Evolutionary conservation across 306 rosid genomes (phyloP), one percentile per base, ranked within the genome.

Genomic region (Dryas drummondii): DNA sequence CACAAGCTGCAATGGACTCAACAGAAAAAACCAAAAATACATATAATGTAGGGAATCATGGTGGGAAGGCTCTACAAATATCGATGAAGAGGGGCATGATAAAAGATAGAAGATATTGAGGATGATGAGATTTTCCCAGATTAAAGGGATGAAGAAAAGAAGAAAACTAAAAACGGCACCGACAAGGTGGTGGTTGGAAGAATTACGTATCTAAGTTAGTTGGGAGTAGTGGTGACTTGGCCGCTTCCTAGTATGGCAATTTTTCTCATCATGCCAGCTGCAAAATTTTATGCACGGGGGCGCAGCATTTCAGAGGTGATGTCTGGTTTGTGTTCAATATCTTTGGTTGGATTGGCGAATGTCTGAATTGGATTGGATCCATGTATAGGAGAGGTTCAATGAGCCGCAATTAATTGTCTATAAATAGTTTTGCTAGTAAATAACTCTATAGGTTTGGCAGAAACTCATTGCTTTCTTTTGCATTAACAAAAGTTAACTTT

Each of bases 401-500:
- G 79, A 57, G 75, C 72, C 71, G 83, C 88, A 92, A 92, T 63
- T 88, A 92, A 92, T 63, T 88, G 93, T 88, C 78, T 52, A 88
- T 88, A 90, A 81, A 63, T 80, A 75, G 83, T 70, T 71, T 75
- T 41, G 42, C 46, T 79, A 74, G 81, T 85, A 75, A 69, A 71
- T 74, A 70, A 76, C 73, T 77, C 58, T 65, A 26, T 68, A 75
- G 78, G 52, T 19, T 3, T 53, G 67, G 66, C 12, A 17, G 69
- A 67, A 79, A 54, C 77, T 58, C 65, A 17, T 73, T 59, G 73
- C 70, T 46, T 32, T 76, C 78, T 73, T 32, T 78, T 72, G 79
- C 58, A 47, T 62, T 45, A 74, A 74, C 60, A 27, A 68, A 58
- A 42, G 56, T 66, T 53, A 68, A 58, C 22, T 64, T 16, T 52